Conservation (phyloP, 805 yeast genomes). For the Blastobotrys americana region DNA sequence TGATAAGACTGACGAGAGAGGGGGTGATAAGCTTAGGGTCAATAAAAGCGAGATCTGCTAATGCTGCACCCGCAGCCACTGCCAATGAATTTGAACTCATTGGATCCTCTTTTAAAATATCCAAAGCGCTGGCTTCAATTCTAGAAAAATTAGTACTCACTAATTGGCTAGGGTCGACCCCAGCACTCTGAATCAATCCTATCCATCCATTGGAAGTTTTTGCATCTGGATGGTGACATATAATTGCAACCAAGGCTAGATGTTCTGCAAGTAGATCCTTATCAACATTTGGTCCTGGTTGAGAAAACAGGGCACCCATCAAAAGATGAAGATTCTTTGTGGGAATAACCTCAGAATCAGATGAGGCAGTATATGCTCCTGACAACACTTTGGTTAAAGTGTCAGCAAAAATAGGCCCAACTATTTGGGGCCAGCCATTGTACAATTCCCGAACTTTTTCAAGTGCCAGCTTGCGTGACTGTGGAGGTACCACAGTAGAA, state of each 20-base stretch:
- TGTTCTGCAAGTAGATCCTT: constrained; percentile 11
- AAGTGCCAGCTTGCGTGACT: neutral
- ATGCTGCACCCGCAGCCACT: constrained; percentile 23
- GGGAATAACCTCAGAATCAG: neutral
- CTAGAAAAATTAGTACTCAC: constrained; percentile 28
- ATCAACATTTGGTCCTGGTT: neutral
- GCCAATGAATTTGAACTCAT: constrained; percentile 11
- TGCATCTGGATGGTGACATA: constrained; percentile 39
- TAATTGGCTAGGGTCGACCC: constrained; percentile 57
- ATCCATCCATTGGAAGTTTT: constrained; percentile 62
- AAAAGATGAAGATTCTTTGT: neutral
- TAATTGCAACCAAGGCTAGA: constrained; percentile 29
- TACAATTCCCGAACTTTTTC: constrained; percentile 1
- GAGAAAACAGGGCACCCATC: neutral
- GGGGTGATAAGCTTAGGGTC: constrained; percentile 57
- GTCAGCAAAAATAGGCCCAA: constrained; percentile 3
- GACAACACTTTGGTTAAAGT: neutral
- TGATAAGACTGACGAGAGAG: constrained; percentile 38
- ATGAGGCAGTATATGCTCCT: neutral
- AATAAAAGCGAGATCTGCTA: constrained; percentile 41
- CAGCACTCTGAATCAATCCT: constrained; percentile 53
- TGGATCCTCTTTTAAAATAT: constrained; percentile 18
- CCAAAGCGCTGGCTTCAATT: constrained; percentile 23
- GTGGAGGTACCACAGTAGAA: neutral
- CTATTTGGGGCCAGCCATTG: neutral